phyloP scores from a whole-genome alignment of 2,329 filamentous ascomycete genomes.

The Juglanconis sp. region DNA sequence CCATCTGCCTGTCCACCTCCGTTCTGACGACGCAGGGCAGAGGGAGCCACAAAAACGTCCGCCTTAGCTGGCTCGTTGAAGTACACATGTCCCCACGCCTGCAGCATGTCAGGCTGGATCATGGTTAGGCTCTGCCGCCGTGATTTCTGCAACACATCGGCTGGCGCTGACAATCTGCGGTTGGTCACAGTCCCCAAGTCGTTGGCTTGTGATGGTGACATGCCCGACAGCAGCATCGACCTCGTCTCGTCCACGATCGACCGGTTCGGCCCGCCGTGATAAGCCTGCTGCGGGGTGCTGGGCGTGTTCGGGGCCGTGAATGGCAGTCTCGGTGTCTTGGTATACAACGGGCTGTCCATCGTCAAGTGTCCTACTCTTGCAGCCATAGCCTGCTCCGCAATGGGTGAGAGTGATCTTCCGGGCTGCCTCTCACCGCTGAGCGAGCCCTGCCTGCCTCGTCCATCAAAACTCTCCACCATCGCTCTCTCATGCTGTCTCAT shows the following conservation, averaged over 20 bases:
- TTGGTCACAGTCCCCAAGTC: conserved; percentile 16
- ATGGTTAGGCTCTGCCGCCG: conserved; percentile 24
- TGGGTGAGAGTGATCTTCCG: conserved; percentile 25
- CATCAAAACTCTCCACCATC: conserved; percentile 33
- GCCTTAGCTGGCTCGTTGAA: conserved; percentile 39
- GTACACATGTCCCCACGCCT: conserved; percentile 39
- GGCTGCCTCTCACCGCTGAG: conserved; percentile 17
- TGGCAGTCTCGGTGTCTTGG: background rate
- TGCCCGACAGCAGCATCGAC: conserved; percentile 29
- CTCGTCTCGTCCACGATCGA: conserved; percentile 28
- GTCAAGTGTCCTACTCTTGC: conserved; percentile 26
- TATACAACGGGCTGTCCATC: conserved; percentile 22
- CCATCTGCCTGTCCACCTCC: conserved; percentile 16
- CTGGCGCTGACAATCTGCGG: conserved; percentile 25
- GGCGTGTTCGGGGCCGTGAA: conserved; percentile 16
- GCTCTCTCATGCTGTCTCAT: conserved; percentile 36
- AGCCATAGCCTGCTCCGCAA: conserved; percentile 26
- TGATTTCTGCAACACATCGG: conserved; percentile 9
- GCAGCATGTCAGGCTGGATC: conserved; percentile 32
- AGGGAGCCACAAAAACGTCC: conserved; percentile 43
- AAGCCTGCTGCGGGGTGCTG: conserved; percentile 16
- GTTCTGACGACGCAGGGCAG: conserved; percentile 36
- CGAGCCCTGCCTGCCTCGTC: conserved; percentile 16
- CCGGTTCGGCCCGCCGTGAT: conserved; percentile 16
- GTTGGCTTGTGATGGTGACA: conserved; percentile 17